phyloP scores from a whole-genome alignment of 306 rosid species.

The Cucumis hystrix region DNA sequence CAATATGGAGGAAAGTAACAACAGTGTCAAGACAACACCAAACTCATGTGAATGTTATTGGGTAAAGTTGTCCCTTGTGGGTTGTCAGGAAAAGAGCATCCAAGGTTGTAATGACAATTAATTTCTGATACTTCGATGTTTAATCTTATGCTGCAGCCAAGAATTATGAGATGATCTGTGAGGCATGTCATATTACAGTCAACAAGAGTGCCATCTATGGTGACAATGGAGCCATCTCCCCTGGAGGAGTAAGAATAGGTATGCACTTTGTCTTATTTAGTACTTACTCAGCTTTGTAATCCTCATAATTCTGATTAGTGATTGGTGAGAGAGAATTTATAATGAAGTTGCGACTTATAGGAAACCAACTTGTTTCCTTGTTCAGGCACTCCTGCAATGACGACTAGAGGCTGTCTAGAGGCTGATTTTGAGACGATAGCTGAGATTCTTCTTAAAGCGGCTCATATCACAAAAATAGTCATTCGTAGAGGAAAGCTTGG shows the following conservation, averaged over 20 bases:
- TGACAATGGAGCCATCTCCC: constrained; percentile 55
- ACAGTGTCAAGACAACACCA: neutral
- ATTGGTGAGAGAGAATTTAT: neutral
- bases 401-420: constrained; percentile 72
- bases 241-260: constrained; percentile 81
- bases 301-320: neutral
- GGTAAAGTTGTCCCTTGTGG: neutral
- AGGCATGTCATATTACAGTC: constrained; percentile 63
- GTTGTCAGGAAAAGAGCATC: neutral
- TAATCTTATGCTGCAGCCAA: constrained; percentile 32
- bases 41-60: neutral
- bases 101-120: neutral
- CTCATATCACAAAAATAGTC: constrained; percentile 38
- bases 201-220: constrained; percentile 58
- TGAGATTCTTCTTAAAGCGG: constrained; percentile 60
- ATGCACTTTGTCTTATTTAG: constrained; percentile 14
- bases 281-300: neutral
- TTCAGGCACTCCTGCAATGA: constrained; percentile 91
- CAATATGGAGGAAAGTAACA: neutral
- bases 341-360: neutral
- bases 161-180: constrained; percentile 70
- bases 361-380: neutral
- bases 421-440: constrained; percentile 70
- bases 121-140: constrained; percentile 12
- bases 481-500: constrained; percentile 48